Conservation (phyloP, 164 flowering plant genomes). For the Kingdonia uniflora region DNA sequence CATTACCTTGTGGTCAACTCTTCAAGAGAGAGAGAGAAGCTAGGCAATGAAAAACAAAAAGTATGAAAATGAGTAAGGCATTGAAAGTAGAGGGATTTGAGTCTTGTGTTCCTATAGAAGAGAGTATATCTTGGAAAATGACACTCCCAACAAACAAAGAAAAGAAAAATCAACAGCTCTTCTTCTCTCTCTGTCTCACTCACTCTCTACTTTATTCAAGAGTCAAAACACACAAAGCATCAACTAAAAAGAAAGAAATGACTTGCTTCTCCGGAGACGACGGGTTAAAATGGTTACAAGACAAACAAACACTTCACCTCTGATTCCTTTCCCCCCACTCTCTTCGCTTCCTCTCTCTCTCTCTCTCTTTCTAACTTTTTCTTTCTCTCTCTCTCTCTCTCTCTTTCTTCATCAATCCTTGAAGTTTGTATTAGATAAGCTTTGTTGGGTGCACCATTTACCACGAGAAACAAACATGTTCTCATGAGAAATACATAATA, state of each 20-base stretch:
- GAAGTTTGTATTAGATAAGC: neutral
- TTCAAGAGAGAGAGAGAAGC: constrained; percentile 6
- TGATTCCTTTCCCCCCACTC: constrained; percentile 58
- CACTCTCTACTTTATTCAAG: neutral
- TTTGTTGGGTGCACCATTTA: neutral
- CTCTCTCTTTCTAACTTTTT: constrained; percentile 12
- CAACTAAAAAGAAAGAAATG: constrained; percentile 3
- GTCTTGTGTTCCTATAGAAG: constrained; percentile 16
- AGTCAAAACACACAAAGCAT: constrained; percentile 17
- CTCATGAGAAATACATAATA: constrained; percentile 3
- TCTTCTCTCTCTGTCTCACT: no score
- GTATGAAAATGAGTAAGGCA: constrained; percentile 17
- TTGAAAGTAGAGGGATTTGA: constrained; percentile 23
- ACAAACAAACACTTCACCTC: constrained; percentile 6
- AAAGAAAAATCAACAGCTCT: constrained; percentile 9
- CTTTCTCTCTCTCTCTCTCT: constrained; percentile 8
- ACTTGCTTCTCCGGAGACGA: constrained; percentile 49
- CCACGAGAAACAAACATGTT: neutral
- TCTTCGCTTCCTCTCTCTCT: constrained; percentile 40
- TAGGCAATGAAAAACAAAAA: constrained; percentile 5
- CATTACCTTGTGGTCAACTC: neutral
- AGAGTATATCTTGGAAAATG: constrained; percentile 70
- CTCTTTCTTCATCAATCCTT: no score
- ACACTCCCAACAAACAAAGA: constrained; percentile 26
- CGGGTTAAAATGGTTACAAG: constrained; percentile 43